Conservation (phyloP, 768 basidiomycete species). For the Mycena crocata region DNA sequence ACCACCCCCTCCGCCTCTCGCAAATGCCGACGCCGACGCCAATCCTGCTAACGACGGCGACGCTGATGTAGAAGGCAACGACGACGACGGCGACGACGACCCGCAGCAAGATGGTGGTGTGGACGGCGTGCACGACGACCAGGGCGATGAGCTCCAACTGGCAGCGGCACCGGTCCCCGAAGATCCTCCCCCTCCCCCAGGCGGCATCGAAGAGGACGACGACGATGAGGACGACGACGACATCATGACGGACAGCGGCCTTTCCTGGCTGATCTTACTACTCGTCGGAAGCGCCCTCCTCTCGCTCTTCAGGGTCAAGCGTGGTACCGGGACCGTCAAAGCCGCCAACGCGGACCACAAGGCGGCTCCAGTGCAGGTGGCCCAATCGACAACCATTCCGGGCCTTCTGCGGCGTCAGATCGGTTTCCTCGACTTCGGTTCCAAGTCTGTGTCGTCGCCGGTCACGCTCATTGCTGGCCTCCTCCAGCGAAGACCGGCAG, state of each 20-base stretch:
- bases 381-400: neutral
- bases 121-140: neutral
- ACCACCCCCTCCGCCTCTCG: neutral
- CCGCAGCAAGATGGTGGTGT: neutral
- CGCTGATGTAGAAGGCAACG: neutral
- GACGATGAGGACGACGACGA: neutral
- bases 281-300: neutral
- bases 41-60: no score
- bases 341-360: neutral
- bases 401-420: neutral
- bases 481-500: neutral
- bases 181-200: slow-evolving; percentile 10
- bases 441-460: neutral
- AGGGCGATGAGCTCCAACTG: neutral
- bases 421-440: neutral
- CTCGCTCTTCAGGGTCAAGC: neutral
- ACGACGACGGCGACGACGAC: neutral
- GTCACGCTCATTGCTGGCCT: neutral
- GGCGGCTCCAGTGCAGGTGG: neutral
- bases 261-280: neutral
- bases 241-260: neutral
- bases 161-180: slow-evolving; percentile 9
- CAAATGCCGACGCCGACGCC: neutral
- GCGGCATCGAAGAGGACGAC: slow-evolving; percentile 4
- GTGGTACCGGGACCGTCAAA: neutral